These are phyloP conservation scores for Filosporella fistucella DNA, from an alignment of 495 filamentous ascomycete species.

Conservation along the genomic window DNA sequence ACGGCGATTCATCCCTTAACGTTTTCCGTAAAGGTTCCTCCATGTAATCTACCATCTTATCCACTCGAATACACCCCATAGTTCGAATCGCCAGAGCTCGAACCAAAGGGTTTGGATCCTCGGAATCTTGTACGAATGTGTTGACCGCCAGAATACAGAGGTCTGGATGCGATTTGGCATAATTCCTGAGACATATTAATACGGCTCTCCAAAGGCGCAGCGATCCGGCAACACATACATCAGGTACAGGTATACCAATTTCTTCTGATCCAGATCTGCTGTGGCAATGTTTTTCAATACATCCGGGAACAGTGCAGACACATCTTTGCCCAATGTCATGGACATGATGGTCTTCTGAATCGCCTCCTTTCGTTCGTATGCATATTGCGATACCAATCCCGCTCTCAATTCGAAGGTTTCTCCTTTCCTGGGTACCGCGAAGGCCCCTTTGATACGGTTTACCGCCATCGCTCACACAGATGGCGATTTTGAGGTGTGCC, in stretches of 20 bases:
- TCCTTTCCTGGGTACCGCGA: constrained; percentile 86
- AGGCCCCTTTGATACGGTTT: constrained; percentile 91
- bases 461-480: constrained; percentile 67
- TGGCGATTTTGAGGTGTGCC: constrained; percentile 26
- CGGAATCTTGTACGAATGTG: constrained; percentile 98
- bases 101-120: constrained; percentile 96
- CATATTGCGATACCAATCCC: constrained; percentile 98
- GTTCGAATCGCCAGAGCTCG: constrained; percentile 92
- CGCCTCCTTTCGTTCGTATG: constrained; percentile 96
- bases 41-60: constrained; percentile 99
- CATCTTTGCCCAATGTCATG: constrained; percentile 98
- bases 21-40: constrained; percentile 97
- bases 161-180: constrained; percentile 98
- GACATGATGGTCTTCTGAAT: constrained; percentile 99
- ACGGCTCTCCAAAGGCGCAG: not conserved
- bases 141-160: constrained; percentile 99
- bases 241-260: constrained; percentile 96
- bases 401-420: constrained; percentile 98
- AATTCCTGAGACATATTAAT: constrained; percentile 64
- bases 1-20: constrained; percentile 92
- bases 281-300: constrained; percentile 99
- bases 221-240: constrained; percentile 57
- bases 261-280: constrained; percentile 94
- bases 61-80: constrained; percentile 99
- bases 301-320: constrained; percentile 95